Evolutionary conservation across 148 eudicot genomes (phyloP), one percentile per base, ranked within the genome.

Genomic region (Polygonum aviculare): DNA sequence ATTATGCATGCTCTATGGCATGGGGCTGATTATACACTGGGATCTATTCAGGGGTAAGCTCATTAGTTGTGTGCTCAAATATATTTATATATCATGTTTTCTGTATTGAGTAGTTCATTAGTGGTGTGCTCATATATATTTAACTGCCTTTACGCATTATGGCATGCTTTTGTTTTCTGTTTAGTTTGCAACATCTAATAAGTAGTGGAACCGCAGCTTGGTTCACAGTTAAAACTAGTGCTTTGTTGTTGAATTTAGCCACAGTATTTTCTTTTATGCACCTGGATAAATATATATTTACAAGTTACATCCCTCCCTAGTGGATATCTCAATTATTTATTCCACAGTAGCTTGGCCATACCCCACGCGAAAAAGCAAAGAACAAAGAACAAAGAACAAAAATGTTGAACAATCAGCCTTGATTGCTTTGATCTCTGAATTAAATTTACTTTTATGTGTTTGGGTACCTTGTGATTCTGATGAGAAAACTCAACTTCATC

Each of bases 1-100:
- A 93, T 52, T 93, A 93, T 75, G 98, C 98, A 50, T 89, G 90
- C 80, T 89, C 98, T 72, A 90, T 91, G 96, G 98, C 96, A 62
- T 93, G 98, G 98, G 96, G 98, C 41, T 92, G 78, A 90, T 54
- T 59, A 39, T 39, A 31, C 18, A 12, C 35, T 54, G 54, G 72
- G 19, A 26, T 67, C 38, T 67, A 36, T 35, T 35, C 72, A 22
- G 41, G 41, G 44, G 72, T 67, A 67, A 35, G 72, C 16, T 75
- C 18, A 54, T 75, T 55, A 75, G 9, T n/a, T 14, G 14, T 63
- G 3, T 72, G 12, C 21, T 72, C 51, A 63, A 18, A 14, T 26
- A 33, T 26, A 57, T 40, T 48, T 31, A 57, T 57, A 57, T 19
- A 14, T 15, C 16, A 16, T 50, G 19, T 21, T 1, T 57, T 19